phyloP scores from a whole-genome alignment of 2,329 filamentous ascomycete genomes.

The Arthrocladium fulminans region DNA sequence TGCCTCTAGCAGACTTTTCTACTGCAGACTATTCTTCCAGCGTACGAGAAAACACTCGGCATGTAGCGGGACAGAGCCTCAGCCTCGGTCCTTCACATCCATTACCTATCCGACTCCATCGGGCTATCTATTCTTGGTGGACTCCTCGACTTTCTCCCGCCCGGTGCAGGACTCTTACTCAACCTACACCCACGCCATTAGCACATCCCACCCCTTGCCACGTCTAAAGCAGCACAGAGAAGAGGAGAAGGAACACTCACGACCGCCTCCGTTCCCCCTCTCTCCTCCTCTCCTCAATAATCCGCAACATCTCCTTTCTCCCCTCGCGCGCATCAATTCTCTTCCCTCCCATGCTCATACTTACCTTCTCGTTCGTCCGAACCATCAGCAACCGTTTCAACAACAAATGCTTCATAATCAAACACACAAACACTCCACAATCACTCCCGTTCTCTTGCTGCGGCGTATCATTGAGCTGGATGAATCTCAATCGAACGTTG shows the following conservation, averaged over 20 bases:
- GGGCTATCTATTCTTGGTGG: conserved; percentile 25
- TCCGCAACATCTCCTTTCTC: conserved; percentile 81
- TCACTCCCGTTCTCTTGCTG: conserved; percentile 89
- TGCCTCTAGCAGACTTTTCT: no score
- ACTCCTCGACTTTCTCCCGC: conserved; percentile 20
- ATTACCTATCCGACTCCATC: conserved; percentile 5
- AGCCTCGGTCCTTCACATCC: not conserved
- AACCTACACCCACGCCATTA: conserved; percentile 11
- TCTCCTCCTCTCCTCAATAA: conserved; percentile 77
- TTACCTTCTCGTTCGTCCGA: conserved; percentile 75
- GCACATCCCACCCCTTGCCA: not conserved
- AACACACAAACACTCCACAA: conserved; percentile 91
- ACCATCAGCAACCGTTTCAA: conserved; percentile 72
- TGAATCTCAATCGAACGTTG: conserved; percentile 57
- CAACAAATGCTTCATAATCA: conserved; percentile 89
- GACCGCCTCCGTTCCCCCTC: conserved; percentile 78
- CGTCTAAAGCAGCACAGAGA: not conserved
- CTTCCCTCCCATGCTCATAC: conserved; percentile 84
- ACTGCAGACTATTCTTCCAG: no score
- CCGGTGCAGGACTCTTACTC: conserved; percentile 19
- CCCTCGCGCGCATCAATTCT: conserved; percentile 71
- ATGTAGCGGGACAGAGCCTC: no score
- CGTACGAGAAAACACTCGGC: no score
- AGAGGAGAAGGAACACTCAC: conserved; percentile 44
- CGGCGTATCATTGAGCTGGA: conserved; percentile 74